These are phyloP conservation scores for Blepharisma stoltei DNA, from an alignment of 73 alveolate genomes.

Conservation along the genomic window DNA sequence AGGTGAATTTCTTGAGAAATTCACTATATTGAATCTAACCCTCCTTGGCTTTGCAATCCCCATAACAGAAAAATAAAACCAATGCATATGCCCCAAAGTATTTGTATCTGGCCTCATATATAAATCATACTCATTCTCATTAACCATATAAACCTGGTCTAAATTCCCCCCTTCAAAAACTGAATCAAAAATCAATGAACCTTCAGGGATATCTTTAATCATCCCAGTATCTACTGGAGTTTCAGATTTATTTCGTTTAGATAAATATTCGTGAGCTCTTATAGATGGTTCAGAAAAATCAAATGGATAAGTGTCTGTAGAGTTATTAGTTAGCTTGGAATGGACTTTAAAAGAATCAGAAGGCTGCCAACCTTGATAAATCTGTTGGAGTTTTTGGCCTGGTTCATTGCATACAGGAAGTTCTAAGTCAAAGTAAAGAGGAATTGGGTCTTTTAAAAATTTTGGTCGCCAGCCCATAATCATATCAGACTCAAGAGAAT, in stretches of 20 bases:
- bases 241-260: background rate
- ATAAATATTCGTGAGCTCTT: background rate
- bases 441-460: slow-evolving; percentile 5
- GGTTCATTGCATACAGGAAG: background rate
- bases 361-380: slow-evolving; percentile 21
- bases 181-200: slow-evolving; percentile 32
- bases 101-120: slow-evolving; percentile 46
- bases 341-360: background rate
- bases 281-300: background rate
- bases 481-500: slow-evolving; percentile 24
- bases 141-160: slow-evolving; percentile 32
- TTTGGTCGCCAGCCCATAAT: slow-evolving; percentile 29
- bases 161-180: slow-evolving; percentile 46
- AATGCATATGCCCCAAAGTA: slow-evolving; percentile 50
- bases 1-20: slow-evolving; percentile 71
- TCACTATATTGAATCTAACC: slow-evolving; percentile 79
- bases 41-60: slow-evolving; percentile 57
- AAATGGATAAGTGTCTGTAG: background rate
- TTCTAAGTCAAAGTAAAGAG: background rate
- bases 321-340: background rate
- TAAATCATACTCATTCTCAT: slow-evolving; percentile 46
- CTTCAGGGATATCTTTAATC: slow-evolving; percentile 20
- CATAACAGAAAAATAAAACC: slow-evolving; percentile 82
- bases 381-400: background rate
- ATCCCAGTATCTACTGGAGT: background rate